phyloP scores from a whole-genome alignment of 805 yeast genomes.

The Saturnispora hagleri region DNA sequence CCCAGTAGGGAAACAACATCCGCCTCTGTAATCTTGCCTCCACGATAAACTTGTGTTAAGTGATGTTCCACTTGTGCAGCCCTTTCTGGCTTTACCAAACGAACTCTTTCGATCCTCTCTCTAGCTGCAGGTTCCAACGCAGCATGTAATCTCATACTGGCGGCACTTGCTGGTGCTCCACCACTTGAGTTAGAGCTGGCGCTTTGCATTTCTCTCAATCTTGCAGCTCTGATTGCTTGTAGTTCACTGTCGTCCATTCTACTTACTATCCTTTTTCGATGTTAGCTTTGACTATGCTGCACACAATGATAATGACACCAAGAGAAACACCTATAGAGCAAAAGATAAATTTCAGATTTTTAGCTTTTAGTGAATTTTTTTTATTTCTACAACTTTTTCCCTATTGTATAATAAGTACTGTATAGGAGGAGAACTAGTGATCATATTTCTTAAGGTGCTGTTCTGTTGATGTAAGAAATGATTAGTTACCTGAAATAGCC shows the following conservation, averaged over 20 bases:
- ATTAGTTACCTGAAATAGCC: too few species aligned
- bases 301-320: not conserved
- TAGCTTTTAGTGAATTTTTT: not conserved
- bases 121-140: constrained; percentile 76
- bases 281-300: not conserved
- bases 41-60: constrained; percentile 56
- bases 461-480: too few species aligned
- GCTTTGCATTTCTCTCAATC: constrained; percentile 73
- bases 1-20: constrained; percentile 79
- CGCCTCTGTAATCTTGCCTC: constrained; percentile 76
- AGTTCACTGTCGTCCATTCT: constrained; percentile 83
- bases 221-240: constrained; percentile 87
- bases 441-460: too few species aligned
- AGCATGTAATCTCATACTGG: constrained; percentile 35
- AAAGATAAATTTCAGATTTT: not conserved
- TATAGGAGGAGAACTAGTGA: too few species aligned
- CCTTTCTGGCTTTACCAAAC: constrained; percentile 85
- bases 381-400: too few species aligned
- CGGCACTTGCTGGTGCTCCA: constrained; percentile 6
- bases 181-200: not conserved
- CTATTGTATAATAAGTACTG: too few species aligned
- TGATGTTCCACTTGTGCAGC: constrained; percentile 83
- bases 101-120: constrained; percentile 77
- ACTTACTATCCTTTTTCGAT: not conserved
- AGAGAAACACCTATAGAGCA: not conserved